Percentiles rank a stretch among this genome's conserved stretches.
Conservation (phyloP, 768 basidiomycete species). For the Tulasnella sp. region DNA sequence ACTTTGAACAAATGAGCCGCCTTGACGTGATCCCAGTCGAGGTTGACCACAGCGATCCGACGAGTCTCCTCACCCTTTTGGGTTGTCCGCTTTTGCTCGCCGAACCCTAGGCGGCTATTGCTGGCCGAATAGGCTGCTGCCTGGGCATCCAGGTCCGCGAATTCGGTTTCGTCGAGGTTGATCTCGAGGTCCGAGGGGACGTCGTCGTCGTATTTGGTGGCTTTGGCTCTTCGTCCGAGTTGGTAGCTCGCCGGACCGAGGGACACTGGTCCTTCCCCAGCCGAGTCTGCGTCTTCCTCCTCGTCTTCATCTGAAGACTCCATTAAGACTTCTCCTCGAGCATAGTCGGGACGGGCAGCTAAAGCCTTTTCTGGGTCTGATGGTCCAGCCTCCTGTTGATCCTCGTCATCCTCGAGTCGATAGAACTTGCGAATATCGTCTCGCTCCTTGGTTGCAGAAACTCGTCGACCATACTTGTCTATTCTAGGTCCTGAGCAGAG, state of each 20-base stretch:
- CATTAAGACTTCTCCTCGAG: conserved; percentile 79
- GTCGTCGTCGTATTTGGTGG: conserved; percentile 31
- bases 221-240: conserved; percentile 34
- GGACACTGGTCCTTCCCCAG: conserved; percentile 36
- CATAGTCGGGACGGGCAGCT: conserved; percentile 57
- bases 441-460: conserved; percentile 59
- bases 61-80: conserved; percentile 40
- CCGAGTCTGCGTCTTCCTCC: conserved; percentile 47
- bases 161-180: conserved; percentile 70
- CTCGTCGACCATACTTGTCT: conserved; percentile 81
- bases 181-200: conserved; percentile 42
- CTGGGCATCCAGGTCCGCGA: conserved; percentile 66
- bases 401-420: conserved; percentile 45
- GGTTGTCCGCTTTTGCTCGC: conserved; percentile 29
- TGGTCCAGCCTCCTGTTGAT: conserved; percentile 33
- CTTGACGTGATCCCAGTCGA: conserved; percentile 96
- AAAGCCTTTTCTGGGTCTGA: conserved; percentile 25
- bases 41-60: conserved; percentile 83
- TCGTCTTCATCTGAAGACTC: conserved; percentile 61
- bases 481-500: conserved; percentile 44
- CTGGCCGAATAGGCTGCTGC: conserved; percentile 52
- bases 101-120: conserved; percentile 24
- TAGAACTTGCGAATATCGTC: conserved; percentile 78
- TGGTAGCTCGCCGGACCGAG: conserved; percentile 43
- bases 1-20: conserved; percentile 87